Conservation (phyloP, 176 grass and related monocot genomes). For the Paspalum vaginatum region DNA sequence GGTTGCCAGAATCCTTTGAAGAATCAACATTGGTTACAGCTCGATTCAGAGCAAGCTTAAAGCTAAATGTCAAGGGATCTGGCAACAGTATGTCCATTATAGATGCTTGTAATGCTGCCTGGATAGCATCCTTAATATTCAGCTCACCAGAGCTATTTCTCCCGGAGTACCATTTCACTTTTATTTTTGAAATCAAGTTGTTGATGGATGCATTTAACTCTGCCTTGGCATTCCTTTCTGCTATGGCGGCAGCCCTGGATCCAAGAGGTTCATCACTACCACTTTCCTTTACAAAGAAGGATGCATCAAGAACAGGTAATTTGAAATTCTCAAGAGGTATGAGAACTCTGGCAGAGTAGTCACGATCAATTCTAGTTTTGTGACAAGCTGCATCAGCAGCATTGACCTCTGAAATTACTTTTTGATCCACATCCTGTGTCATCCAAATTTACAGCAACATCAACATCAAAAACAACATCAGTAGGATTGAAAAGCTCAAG, state of each 20-base stretch:
- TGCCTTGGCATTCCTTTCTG: constrained; percentile 90
- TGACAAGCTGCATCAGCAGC: constrained; percentile 53
- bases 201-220: constrained; percentile 89
- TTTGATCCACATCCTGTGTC: constrained; percentile 44
- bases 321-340: constrained; percentile 97
- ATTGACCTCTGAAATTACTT: constrained; percentile 31
- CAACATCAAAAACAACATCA: constrained; percentile 94
- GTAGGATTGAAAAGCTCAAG: constrained; percentile 95
- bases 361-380: constrained; percentile 93
- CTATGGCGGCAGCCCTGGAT: constrained; percentile 47
- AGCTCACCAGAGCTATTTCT: constrained; percentile 94
- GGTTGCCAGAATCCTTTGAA: constrained; percentile 19
- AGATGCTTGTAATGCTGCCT: constrained; percentile 85
- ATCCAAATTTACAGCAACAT: constrained; percentile 80
- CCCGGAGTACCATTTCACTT: constrained; percentile 96
- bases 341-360: constrained; percentile 94
- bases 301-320: constrained; percentile 88
- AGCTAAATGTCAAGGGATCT: constrained; percentile 90
- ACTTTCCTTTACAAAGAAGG: constrained; percentile 75
- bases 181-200: constrained; percentile 96
- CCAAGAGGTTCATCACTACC: constrained; percentile 49
- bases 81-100: constrained; percentile 94
- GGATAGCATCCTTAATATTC: constrained; percentile 97
- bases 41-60: constrained; percentile 66
- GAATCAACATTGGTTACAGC: constrained; percentile 19